A percentile compares a stretch with the other conserved stretches of the same genome.
phyloP scores from a whole-genome alignment of 116 monocot species.

The Posidonia oceanica region DNA sequence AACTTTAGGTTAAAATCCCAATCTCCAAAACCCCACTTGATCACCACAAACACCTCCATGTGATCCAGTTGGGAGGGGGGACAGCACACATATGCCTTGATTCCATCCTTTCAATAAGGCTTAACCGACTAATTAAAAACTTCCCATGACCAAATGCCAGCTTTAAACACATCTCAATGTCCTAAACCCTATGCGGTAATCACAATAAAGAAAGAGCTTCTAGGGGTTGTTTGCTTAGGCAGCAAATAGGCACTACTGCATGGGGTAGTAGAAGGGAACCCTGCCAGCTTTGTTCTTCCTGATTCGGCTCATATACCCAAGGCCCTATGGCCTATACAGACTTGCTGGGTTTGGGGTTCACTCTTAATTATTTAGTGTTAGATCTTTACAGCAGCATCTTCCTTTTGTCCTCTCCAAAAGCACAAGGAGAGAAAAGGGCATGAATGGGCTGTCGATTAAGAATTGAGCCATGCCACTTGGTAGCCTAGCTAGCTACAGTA shows the following conservation, averaged over 20 bases:
- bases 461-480: no score
- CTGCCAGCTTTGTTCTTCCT: neutral
- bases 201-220: neutral
- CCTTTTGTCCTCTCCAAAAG: no score
- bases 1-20: neutral
- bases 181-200: no score
- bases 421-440: no score
- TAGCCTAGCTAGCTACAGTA: no score
- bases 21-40: neutral
- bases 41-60: constrained; percentile 1
- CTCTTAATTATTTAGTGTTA: no score
- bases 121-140: neutral
- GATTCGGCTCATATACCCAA: no score
- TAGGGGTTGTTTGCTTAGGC: neutral
- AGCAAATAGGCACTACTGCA: neutral
- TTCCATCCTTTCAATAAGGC: neutral
- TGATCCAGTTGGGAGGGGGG: constrained; percentile 1
- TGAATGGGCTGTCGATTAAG: no score
- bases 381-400: no score
- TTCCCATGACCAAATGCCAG: neutral
- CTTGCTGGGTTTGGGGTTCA: no score
- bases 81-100: neutral
- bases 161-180: neutral
- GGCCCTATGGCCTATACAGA: no score
- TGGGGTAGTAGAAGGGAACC: neutral